These are phyloP conservation scores for Adansonia grandidieri DNA, from an alignment of 441 rosid genomes.

Conservation along the genomic window DNA sequence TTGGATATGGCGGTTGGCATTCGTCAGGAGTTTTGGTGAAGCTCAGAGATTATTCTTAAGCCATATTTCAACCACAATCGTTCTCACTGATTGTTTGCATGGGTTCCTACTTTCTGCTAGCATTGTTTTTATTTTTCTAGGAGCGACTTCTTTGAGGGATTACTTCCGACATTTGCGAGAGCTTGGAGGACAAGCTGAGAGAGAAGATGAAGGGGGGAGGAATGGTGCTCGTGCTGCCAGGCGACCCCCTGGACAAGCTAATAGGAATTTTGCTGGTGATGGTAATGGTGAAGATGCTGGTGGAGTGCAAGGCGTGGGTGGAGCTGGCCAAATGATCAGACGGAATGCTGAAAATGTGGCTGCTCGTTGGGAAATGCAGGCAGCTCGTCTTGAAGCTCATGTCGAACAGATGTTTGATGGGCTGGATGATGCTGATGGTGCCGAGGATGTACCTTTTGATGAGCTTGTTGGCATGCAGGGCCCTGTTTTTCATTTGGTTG, in stretches of 20 bases:
- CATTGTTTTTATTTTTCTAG: conserved; percentile 96
- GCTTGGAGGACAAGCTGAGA: conserved; percentile 91
- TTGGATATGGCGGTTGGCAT: conserved; percentile 98
- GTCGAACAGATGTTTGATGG: conserved; percentile 99
- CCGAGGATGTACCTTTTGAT: conserved; percentile 98
- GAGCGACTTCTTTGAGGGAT: conserved; percentile 97
- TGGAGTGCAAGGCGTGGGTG: conserved; percentile 80
- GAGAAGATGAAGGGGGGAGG: conserved; percentile 93
- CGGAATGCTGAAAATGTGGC: conserved; percentile 97
- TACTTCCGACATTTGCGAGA: conserved; percentile 95
- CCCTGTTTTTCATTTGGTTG: conserved; percentile 98
- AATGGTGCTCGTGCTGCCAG: conserved; percentile 91
- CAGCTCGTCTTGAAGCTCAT: conserved; percentile 98
- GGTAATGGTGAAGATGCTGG: conserved; percentile 82
- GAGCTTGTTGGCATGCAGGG: conserved; percentile 99
- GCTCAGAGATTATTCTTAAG: conserved; percentile 93
- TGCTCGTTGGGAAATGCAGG: conserved; percentile 98
- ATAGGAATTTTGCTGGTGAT: conserved; percentile 80
- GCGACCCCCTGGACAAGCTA: conserved; percentile 69
- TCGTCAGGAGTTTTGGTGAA: conserved; percentile 90
- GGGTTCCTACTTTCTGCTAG: conserved; percentile 99
- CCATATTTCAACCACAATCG: conserved; percentile 82
- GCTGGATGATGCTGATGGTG: conserved; percentile 98
- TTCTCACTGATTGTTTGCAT: conserved; percentile 97
- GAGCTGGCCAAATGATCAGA: conserved; percentile 72